Evolutionary conservation across 2,329 filamentous ascomycete genomes (phyloP), one percentile per base, ranked within the genome.

Genomic region (Xylariaceae sp.): DNA sequence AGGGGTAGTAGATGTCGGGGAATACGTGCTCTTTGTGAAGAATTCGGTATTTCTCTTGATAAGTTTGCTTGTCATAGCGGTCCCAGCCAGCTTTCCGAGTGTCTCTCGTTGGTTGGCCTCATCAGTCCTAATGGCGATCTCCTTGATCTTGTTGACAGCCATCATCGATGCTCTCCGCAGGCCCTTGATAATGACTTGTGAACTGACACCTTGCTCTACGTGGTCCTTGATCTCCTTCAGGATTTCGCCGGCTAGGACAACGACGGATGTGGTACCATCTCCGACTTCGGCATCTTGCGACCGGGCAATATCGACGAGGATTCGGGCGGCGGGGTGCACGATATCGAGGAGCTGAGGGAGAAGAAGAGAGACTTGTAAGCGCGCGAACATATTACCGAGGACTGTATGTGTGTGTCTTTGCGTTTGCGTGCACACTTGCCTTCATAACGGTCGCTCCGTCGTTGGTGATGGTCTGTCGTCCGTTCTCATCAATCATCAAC

Each of bases 361-460:
- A 19, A 67, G 40, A 53, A 8, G 19, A 31, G 27, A 6, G 9
- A 3, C 12, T 2, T 9, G 55, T 61, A 26, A 58, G 58, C 26
- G 51, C 37, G 42, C 42, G 50, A 51, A 35, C 50, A 59, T 50
- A n/a, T 32, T 19, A 7, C 6, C n/a, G 58, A 3, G 30, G 11
- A 19, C 19, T 19, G 2, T 6, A 37, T 6, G 31, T n/a, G 34
- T 5, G 30, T 11, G 30, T 2, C 11, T 50, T 53, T 19, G 19
- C 19, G 19, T 19, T 19, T 19, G 19, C 19, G 19, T 19, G 19
- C 19, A 19, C 19, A 19, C 73, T 65, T 72, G 90, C 89, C 86
- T 96, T 97, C 94, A 99, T 99, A 59, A 97, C 94, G 49, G 94
- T 99, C 47, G 94, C 94, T 70, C 94, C 94, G 77, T 99, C 94